Conservation (phyloP, 768 basidiomycete genomes). For the Panaeolus cyanescens region DNA sequence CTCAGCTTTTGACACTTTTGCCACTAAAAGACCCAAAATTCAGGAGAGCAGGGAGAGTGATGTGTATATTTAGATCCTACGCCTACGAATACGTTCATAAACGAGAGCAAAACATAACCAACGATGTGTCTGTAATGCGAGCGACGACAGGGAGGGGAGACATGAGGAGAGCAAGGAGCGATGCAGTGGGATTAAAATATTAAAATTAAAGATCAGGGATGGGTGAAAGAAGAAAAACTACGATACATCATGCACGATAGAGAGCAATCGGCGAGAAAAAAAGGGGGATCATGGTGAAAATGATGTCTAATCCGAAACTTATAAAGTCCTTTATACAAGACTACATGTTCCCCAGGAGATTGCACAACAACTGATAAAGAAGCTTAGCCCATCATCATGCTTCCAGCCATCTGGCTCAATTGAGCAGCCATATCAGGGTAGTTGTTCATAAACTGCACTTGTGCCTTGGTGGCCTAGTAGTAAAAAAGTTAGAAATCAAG, state of each 20-base stretch:
- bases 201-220: neutral
- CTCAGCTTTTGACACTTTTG: no score
- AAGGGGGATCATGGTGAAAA: neutral
- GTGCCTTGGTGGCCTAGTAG: conserved; percentile 79
- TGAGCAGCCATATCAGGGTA: conserved; percentile 87
- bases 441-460: conserved; percentile 78
- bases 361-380: neutral
- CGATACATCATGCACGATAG: neutral
- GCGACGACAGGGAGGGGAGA: neutral
- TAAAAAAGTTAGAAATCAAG: conserved; percentile 11
- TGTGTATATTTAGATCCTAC: neutral
- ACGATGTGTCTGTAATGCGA: neutral
- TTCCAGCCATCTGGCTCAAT: conserved; percentile 45
- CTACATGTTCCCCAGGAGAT: neutral
- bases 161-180: neutral
- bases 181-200: neutral
- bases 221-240: neutral
- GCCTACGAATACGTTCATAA: no score
- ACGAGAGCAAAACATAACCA: neutral
- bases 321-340: neutral
- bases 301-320: neutral
- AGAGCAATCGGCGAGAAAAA: neutral
- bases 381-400: conserved; percentile 19
- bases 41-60: neutral
- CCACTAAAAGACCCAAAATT: neutral